Evolutionary conservation across 2,329 filamentous ascomycete genomes (phyloP).

Genomic region (Penicillium sp.): DNA sequence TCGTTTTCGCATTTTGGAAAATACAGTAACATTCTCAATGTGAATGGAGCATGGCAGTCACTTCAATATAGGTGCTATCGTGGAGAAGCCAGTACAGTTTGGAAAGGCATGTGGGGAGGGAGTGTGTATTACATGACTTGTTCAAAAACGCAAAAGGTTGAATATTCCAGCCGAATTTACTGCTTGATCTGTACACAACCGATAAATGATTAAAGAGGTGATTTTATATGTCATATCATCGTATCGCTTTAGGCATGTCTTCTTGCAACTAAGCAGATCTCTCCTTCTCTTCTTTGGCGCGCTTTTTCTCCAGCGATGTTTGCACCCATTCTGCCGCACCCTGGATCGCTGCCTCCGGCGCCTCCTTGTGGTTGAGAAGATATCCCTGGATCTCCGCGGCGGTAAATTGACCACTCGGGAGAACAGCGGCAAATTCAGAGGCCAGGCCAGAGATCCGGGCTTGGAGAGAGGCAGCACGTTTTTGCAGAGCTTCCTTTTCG

Average conservation of each 20-base stretch:
- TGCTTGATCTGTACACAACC: too few relatives aligned
- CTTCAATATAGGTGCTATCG: too few relatives aligned
- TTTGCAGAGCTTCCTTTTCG: neutral
- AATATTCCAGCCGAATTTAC: too few relatives aligned
- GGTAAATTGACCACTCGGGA: conserved; percentile 38
- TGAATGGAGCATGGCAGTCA: too few relatives aligned
- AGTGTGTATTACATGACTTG: too few relatives aligned
- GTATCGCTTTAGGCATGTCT: neutral
- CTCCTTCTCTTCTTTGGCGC: conserved; percentile 13
- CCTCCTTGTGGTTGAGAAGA: conserved; percentile 37
- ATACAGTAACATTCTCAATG: too few relatives aligned
- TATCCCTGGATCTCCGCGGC: conserved; percentile 45
- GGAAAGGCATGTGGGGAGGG: too few relatives aligned
- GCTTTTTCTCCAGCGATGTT: conserved; percentile 27
- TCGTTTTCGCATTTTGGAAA: neutral
- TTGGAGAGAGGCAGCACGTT: conserved; percentile 13
- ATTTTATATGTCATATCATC: neutral
- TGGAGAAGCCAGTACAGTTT: too few relatives aligned
- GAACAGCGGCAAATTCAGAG: conserved; percentile 30
- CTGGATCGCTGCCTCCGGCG: conserved; percentile 33
- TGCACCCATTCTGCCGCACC: conserved; percentile 34
- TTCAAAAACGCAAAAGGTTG: too few relatives aligned
- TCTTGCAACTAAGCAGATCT: neutral
- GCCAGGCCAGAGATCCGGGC: conserved; percentile 28
- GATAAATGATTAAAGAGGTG: neutral